These are phyloP conservation scores for Fusarium sp. DNA, from an alignment of 2,329 filamentous ascomycete genomes.

Conservation along the genomic window DNA sequence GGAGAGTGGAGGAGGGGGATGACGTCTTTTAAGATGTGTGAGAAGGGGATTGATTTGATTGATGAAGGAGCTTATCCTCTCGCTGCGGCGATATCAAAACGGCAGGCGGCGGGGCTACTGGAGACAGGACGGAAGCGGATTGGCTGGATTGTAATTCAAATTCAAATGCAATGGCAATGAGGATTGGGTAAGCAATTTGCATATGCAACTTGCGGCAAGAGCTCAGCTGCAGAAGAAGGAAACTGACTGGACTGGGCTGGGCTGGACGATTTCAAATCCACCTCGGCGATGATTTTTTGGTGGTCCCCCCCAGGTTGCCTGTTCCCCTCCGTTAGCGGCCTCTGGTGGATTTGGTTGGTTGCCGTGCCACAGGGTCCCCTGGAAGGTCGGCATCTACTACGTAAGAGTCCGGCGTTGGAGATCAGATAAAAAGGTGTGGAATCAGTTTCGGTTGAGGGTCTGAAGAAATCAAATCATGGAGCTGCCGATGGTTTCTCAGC, in stretches of 20 bases:
- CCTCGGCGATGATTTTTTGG: slow-evolving; percentile 40
- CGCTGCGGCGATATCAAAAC: slow-evolving; percentile 12
- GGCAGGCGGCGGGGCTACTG: slow-evolving; percentile 31
- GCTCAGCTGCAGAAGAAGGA: neutral
- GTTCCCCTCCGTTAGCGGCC: slow-evolving; percentile 30
- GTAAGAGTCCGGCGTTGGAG: slow-evolving; percentile 6
- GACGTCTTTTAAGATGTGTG: slow-evolving; percentile 45
- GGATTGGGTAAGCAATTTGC: slow-evolving; percentile 45
- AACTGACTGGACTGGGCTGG: slow-evolving; percentile 25
- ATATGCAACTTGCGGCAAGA: neutral
- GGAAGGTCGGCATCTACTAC: neutral
- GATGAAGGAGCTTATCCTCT: slow-evolving; percentile 8
- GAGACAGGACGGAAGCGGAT: slow-evolving; percentile 23
- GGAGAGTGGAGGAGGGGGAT: slow-evolving; percentile 39
- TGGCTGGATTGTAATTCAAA: slow-evolving; percentile 19
- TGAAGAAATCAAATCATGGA: neutral
- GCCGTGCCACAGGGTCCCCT: slow-evolving; percentile 13
- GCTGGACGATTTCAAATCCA: slow-evolving; percentile 47
- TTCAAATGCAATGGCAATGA: slow-evolving; percentile 20
- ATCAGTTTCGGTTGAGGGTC: slow-evolving; percentile 21
- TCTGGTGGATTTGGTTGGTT: slow-evolving; percentile 15
- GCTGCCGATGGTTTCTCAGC: neutral
- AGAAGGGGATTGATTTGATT: neutral
- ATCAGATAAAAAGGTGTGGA: slow-evolving; percentile 14
- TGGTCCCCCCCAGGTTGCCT: slow-evolving; percentile 14